Conservation (phyloP, 306 rosid genomes). For the Hippophae rhamnoides region DNA sequence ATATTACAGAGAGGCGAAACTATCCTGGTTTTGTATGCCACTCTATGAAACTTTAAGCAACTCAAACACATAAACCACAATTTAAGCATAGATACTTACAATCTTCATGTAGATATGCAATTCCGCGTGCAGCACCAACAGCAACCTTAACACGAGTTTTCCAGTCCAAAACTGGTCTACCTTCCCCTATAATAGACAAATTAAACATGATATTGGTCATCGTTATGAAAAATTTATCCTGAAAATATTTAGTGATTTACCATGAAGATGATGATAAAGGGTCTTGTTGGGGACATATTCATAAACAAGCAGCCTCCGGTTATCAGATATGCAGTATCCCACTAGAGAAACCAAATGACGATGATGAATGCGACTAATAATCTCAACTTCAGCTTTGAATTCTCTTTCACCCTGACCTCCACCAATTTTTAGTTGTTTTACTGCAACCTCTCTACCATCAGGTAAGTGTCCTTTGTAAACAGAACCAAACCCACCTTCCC, state of each 20-base stretch:
- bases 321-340: constrained; percentile 72
- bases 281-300: constrained; percentile 72
- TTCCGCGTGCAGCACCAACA: constrained; percentile 90
- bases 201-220: constrained; percentile 14
- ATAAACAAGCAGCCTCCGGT: constrained; percentile 77
- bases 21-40: background rate
- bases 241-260: constrained; percentile 30
- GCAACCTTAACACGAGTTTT: constrained; percentile 68
- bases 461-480: constrained; percentile 80
- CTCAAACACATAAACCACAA: background rate
- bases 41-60: background rate
- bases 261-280: constrained; percentile 82
- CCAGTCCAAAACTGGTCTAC: constrained; percentile 62
- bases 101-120: constrained; percentile 94
- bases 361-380: constrained; percentile 82
- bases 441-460: constrained; percentile 84
- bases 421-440: constrained; percentile 72
- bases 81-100: constrained; percentile 42
- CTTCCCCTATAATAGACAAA: constrained; percentile 38
- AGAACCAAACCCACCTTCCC: constrained; percentile 90
- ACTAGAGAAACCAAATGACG: constrained; percentile 91
- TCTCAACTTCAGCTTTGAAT: constrained; percentile 86
- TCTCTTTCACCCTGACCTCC: constrained; percentile 91
- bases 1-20: background rate
- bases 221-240: constrained; percentile 12